phyloP scores from a whole-genome alignment of 306 rosid species.

The Malus domestica region DNA sequence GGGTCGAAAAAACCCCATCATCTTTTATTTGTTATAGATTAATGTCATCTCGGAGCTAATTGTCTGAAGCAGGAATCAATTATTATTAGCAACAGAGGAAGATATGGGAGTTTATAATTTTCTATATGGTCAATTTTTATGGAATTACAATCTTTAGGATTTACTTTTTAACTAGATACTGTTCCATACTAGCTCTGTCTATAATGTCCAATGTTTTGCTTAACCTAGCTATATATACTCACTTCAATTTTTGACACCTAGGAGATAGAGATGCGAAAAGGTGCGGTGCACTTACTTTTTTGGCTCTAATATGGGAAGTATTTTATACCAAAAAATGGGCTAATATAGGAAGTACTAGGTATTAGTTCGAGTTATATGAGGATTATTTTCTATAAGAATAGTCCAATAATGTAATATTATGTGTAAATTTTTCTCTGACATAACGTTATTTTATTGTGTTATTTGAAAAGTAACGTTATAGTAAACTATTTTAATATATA shows the following conservation, averaged over 20 bases:
- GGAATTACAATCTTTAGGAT: conserved; percentile 3
- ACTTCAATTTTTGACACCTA: not conserved
- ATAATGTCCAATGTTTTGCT: not conserved
- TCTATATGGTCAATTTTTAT: not conserved
- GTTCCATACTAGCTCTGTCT: not conserved
- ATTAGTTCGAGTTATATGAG: not conserved
- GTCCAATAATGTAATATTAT: too few species aligned
- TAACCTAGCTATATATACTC: not conserved
- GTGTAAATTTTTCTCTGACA: not conserved
- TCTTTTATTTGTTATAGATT: not conserved
- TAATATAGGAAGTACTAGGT: not conserved
- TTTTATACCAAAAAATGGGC: not conserved
- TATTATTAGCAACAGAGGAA: conserved; percentile 11
- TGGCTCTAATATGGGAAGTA: not conserved
- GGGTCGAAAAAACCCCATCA: too few species aligned
- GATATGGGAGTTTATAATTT: conserved; percentile 6
- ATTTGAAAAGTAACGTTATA: too few species aligned
- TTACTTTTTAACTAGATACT: conserved; percentile 18
- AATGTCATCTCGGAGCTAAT: not conserved
- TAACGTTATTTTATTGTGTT: too few species aligned
- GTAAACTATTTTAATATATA: too few species aligned
- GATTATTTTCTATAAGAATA: too few species aligned
- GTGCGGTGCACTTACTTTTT: not conserved
- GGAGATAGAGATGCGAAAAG: too few species aligned
- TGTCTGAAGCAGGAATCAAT: conserved; percentile 5